Evolutionary conservation across 1,284 basidiomycete species (phyloP), one percentile per base, ranked within the genome.

Genomic region (Ceratobasidium sp.): DNA sequence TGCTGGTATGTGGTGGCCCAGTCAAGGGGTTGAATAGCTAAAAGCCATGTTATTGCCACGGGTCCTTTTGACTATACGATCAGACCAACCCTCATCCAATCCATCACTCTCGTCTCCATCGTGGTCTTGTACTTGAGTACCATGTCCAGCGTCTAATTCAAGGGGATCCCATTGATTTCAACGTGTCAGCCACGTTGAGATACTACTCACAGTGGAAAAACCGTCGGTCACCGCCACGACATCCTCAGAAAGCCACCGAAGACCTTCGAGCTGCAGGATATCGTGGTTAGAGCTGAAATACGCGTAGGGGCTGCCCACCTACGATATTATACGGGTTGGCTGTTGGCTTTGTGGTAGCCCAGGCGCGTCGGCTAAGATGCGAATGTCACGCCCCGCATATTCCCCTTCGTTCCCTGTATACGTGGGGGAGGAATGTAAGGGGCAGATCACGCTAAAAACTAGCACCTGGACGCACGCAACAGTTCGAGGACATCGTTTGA

Each of bases 41-140:
- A 2, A 25, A 12, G 25, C 17, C 20, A 27, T 17, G n/a, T 56
- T 47, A 47, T 27, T 13, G 17, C 38, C 38, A 8, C 17, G 13
- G 22, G 34, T n/a, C n/a, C n/a, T n/a, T n/a, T n/a, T n/a, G 17
- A 40, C 34, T 22, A 32, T 20, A n/a, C 10, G 25, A 56, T 13
- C 20, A n/a, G 27, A 55, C 15, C 13, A 54, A 42, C 65, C 65
- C 49, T 68, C 65, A 31, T 68, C 65, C n/a, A 42, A 35, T 2
- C 65, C 65, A 20, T 68, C 65, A 12, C 56, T 43, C 42, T 68
- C 65, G 15, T 68, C 65, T 34, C 65, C 65, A 34, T 56, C 53
- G 8, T 47, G 32, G 31, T 68, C 65, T 38, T 55, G 29, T 13
- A 32, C 53, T 43, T 68, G 65, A 27, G 65, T 68, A 35, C 65